Evolutionary conservation across 768 basidiomycete species (phyloP).

Genomic region (Agaricus blazei): DNA sequence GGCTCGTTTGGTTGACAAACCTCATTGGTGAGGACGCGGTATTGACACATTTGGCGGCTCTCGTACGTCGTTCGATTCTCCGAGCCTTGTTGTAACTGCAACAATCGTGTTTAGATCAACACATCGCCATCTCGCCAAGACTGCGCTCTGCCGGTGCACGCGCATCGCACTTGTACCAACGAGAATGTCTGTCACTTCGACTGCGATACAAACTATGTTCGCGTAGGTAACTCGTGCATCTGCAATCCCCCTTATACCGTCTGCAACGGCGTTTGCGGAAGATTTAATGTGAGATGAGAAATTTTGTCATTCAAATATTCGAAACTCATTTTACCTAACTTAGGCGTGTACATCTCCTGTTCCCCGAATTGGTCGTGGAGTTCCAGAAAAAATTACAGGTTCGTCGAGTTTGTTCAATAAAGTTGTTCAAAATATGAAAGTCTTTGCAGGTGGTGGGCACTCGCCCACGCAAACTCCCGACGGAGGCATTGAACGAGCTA

Average conservation of each 20-base stretch:
- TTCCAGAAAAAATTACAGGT: conserved; percentile 2
- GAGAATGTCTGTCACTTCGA: conserved; percentile 30
- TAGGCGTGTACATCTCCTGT: conserved; percentile 37
- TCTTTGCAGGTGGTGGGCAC: too few species aligned
- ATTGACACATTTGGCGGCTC: conserved; percentile 16
- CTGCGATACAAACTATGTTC: conserved; percentile 25
- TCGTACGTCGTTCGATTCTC: conserved; percentile 15
- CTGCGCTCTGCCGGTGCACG: conserved; percentile 28
- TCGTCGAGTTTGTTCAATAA: not conserved
- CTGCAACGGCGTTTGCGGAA: conserved; percentile 38
- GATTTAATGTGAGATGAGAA: conserved; percentile 24
- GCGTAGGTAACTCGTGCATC: conserved; percentile 26
- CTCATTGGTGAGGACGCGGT: conserved; percentile 22
- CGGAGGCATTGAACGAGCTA: conserved; percentile 17
- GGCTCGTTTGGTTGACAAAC: conserved; percentile 20
- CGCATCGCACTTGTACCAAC: conserved; percentile 24
- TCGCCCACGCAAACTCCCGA: conserved; percentile 9
- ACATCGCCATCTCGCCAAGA: conserved; percentile 24
- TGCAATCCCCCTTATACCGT: conserved; percentile 28
- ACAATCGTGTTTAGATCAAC: conserved; percentile 18
- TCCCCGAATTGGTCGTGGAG: conserved; percentile 21
- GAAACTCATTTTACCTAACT: not conserved
- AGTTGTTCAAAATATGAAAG: not conserved
- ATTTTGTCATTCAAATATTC: conserved; percentile 3
- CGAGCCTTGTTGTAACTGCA: not conserved